Percentiles rank a stretch among this genome's conserved stretches.
phyloP scores from a whole-genome alignment of 2,329 filamentous ascomycete genomes.

The Stagonosporopsis vannaccii region DNA sequence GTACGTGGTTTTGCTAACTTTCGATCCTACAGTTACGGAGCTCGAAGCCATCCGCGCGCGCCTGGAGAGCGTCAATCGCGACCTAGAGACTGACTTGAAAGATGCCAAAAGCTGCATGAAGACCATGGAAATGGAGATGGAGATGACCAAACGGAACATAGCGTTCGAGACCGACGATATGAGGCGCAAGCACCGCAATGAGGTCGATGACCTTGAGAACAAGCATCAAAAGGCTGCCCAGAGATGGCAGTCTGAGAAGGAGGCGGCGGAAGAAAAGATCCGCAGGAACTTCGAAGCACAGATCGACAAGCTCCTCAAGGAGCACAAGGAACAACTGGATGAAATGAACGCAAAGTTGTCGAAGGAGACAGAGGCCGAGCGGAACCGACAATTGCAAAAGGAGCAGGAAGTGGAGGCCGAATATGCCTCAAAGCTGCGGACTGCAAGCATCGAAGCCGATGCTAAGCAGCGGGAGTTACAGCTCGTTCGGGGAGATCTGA shows the following conservation, averaged over 20 bases:
- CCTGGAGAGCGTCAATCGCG: conserved; percentile 60
- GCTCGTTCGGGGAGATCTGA: conserved; percentile 58
- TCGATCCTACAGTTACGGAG: conserved; percentile 57
- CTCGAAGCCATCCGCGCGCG: conserved; percentile 62
- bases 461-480: conserved; percentile 63
- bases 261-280: conserved; percentile 54
- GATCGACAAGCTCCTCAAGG: conserved; percentile 64
- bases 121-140: conserved; percentile 57
- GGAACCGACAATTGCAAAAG: conserved; percentile 65
- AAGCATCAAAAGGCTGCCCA: conserved; percentile 65
- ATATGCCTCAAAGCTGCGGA: conserved; percentile 62
- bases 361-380: conserved; percentile 72
- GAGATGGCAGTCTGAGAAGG: conserved; percentile 60
- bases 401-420: conserved; percentile 68
- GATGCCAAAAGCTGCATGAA: conserved; percentile 62
- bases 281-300: conserved; percentile 59
- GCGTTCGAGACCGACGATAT: conserved; percentile 61
- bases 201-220: conserved; percentile 63
- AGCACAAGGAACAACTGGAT: conserved; percentile 73
- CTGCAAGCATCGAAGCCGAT: conserved; percentile 65
- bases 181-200: conserved; percentile 62
- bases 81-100: conserved; percentile 73
- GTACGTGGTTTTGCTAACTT: not conserved
- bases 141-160: conserved; percentile 61
- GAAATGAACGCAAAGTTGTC: conserved; percentile 69